Evolutionary conservation across 106 monocot genomes (phyloP), one percentile per base, ranked within the genome.

Genomic region (Triglochin maritima): DNA sequence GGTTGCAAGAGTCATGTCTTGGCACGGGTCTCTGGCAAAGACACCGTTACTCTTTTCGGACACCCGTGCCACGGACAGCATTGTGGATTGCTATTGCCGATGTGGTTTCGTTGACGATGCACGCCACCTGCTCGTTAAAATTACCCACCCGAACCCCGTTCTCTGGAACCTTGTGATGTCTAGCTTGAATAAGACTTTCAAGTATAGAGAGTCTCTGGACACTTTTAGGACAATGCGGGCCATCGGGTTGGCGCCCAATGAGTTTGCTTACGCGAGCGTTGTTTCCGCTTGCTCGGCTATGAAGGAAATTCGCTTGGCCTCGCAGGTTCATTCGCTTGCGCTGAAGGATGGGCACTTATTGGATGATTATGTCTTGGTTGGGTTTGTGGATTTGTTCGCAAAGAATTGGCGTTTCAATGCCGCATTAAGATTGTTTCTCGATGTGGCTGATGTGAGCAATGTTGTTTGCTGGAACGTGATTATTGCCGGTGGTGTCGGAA

Each of bases 401-500:
- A 90, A 90, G 60, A 46, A 7, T 63, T 68, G 79, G 0, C 54
- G 50, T 9, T 76, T 86, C 48, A 50, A 13, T 56, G 69, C 73
- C 46, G 87, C 80, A 1, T 51, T 84, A 57, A 46, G 55, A 44
- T 64, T 82, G 63, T 91, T 85, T 68, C 51, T 7, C 13, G 82
- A 84, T 57, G 64, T 54, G 47, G 47, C 42, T 12, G 60, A 42
- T 9, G 14, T 4, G 0, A 12, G 12, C 13, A 87, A 82, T 66
- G 84, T 87, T 44, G 91, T 85, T 6, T 80, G 80, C 46, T 91
- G 91, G 91, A 91, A 87, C 67, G 68, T 84, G 5, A 43, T 81
- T 12, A 87, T 91, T 52, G 75, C 87, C 9, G 84, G 91, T 7
- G 82, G 69, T 5, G 84, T 84, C 53, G 71, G 78, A 47, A 87